These are phyloP conservation scores for Aspergillus sclerotioniger DNA, from an alignment of 495 filamentous ascomycete genomes.

Conservation along the genomic window DNA sequence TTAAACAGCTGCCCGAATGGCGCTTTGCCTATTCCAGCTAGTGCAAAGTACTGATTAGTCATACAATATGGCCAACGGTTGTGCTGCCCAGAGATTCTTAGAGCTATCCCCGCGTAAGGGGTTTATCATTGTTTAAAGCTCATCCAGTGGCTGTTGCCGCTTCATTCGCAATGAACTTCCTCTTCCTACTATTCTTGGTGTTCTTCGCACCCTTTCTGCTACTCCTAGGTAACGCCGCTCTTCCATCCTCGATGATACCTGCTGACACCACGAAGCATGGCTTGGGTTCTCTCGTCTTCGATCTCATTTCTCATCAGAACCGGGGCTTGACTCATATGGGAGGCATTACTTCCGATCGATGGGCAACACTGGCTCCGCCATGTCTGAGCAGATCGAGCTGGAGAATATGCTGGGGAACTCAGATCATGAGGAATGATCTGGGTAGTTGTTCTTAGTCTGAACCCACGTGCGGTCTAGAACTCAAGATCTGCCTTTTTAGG, in stretches of 20 bases:
- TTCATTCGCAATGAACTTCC: conserved; percentile 42
- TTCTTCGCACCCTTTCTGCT: conserved; percentile 48
- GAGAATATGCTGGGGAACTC: conserved; percentile 55
- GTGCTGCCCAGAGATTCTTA: neutral
- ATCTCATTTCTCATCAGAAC: conserved; percentile 35
- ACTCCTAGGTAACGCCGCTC: conserved; percentile 39
- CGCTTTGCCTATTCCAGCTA: conserved; percentile 29
- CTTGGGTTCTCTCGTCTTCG: conserved; percentile 56
- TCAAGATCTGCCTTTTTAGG: conserved; percentile 68
- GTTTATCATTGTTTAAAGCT: neutral
- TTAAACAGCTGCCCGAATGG: conserved; percentile 15
- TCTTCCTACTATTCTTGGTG: conserved; percentile 49
- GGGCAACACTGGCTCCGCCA: conserved; percentile 50
- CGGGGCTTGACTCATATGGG: conserved; percentile 48
- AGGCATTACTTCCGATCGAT: conserved; percentile 55
- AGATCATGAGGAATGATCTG: conserved; percentile 41
- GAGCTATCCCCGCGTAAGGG: neutral
- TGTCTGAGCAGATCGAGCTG: conserved; percentile 64
- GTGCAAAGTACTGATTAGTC: neutral
- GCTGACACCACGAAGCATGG: conserved; percentile 43
- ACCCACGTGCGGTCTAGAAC: conserved; percentile 47
- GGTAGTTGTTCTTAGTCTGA: conserved; percentile 1
- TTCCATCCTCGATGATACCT: neutral
- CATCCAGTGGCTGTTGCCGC: neutral
- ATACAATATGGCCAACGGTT: neutral